Percentiles rank a stretch among this genome's conserved stretches.
Conservation (phyloP, 2,329 filamentous ascomycete species). For the Sclerotinia borealis region DNA sequence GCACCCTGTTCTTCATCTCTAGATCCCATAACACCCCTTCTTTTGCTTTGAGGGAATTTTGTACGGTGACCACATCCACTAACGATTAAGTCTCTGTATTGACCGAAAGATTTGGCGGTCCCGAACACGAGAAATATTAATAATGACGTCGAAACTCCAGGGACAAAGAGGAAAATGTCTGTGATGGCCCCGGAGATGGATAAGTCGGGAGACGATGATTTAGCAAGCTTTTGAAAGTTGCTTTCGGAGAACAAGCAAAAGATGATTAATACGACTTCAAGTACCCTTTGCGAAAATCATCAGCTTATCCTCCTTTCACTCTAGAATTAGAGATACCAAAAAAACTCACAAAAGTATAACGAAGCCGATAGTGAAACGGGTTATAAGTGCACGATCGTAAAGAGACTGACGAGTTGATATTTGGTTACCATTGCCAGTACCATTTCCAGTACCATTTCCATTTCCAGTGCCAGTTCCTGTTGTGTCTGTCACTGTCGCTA, state of each 20-base stretch:
- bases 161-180: constrained; percentile 35
- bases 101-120: constrained; percentile 35
- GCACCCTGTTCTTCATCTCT: constrained; percentile 5
- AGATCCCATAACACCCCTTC: background rate
- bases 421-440: background rate
- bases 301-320: constrained; percentile 8
- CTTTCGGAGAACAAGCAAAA: constrained; percentile 34
- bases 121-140: constrained; percentile 38
- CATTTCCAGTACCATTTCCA: background rate
- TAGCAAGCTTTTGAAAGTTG: constrained; percentile 25
- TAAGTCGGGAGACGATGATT: constrained; percentile 33
- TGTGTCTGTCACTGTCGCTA: constrained; percentile 13
- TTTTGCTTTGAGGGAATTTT: constrained; percentile 3
- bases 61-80: constrained; percentile 17
- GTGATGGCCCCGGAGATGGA: constrained; percentile 28
- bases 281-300: constrained; percentile 25
- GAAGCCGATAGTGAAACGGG: constrained; percentile 42
- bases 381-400: constrained; percentile 41
- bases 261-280: constrained; percentile 36
- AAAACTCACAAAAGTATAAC: constrained; percentile 32
- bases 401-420: constrained; percentile 30
- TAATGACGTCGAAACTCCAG: constrained; percentile 35
- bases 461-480: constrained; percentile 8
- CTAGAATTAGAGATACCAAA: background rate
- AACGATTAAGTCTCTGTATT: constrained; percentile 26